Evolutionary conservation across 2,329 filamentous ascomycete species (phyloP).

Genomic region (Monosporascus sp.): DNA sequence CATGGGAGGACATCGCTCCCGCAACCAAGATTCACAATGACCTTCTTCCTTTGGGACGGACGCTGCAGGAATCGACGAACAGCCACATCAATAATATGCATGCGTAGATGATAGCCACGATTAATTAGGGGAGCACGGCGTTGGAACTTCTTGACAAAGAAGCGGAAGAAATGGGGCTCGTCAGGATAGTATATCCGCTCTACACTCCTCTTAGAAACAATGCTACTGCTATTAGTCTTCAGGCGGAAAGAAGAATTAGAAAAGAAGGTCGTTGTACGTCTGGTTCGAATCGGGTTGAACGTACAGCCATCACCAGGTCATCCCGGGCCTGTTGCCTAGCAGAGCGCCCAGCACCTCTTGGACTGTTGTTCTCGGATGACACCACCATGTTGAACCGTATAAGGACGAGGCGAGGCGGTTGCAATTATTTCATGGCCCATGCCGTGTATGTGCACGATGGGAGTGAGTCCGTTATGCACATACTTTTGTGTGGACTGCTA

Average conservation of each 20-base stretch:
- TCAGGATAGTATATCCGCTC: slow-evolving; percentile 75
- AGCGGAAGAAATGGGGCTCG: slow-evolving; percentile 78
- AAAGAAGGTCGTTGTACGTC: background rate
- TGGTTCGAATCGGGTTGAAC: slow-evolving; percentile 15
- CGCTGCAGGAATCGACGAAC: slow-evolving; percentile 67
- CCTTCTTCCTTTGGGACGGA: slow-evolving; percentile 52
- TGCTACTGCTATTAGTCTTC: slow-evolving; percentile 85
- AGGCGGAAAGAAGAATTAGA: slow-evolving; percentile 7
- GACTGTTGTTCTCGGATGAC: slow-evolving; percentile 2
- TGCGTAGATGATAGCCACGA: slow-evolving; percentile 79
- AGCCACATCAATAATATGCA: slow-evolving; percentile 73
- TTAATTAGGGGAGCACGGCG: slow-evolving; percentile 85
- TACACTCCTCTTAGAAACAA: slow-evolving; percentile 89
- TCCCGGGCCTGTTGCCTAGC: slow-evolving; percentile 33
- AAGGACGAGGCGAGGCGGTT: background rate
- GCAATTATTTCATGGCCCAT: background rate
- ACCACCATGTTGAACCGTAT: slow-evolving; percentile 10
- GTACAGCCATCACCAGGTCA: slow-evolving; percentile 48
- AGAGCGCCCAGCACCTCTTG: slow-evolving; percentile 11
- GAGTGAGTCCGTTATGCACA: background rate
- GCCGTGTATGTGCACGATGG: too few relatives aligned
- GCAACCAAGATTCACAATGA: slow-evolving; percentile 81
- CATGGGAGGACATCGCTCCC: slow-evolving; percentile 88
- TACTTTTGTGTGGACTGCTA: background rate
- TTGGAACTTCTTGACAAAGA: slow-evolving; percentile 81